Conservation (phyloP, 768 basidiomycete species). For the Heimioporus sp. region DNA sequence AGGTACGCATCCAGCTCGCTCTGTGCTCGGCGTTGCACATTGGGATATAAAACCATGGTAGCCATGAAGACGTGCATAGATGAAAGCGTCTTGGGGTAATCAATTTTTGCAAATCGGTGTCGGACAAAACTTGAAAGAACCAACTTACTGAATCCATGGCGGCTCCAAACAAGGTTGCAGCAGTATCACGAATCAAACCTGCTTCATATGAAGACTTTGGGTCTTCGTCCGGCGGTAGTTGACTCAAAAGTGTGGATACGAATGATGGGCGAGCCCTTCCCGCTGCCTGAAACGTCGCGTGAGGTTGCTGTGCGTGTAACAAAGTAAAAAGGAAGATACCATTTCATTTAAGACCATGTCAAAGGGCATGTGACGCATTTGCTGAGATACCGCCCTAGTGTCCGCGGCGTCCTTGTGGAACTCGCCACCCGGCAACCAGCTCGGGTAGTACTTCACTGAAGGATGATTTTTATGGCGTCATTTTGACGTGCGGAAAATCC, state of each 20-base stretch:
- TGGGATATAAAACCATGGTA: background rate
- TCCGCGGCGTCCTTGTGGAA: conserved; percentile 7
- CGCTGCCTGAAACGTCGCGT: background rate
- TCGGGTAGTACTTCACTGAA: conserved; percentile 8
- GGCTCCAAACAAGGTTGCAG: background rate
- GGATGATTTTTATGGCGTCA: background rate
- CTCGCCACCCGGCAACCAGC: conserved; percentile 9
- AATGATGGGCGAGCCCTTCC: background rate
- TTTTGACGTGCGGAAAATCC: background rate
- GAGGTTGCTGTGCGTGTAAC: background rate
- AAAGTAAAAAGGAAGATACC: background rate
- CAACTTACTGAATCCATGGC: background rate
- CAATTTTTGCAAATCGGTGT: background rate
- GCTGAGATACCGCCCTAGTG: background rate
- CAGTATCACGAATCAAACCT: background rate
- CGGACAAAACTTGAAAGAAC: background rate
- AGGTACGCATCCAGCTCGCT: background rate
- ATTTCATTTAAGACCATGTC: conserved; percentile 6
- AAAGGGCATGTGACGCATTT: conserved; percentile 2
- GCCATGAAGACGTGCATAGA: background rate
- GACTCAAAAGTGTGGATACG: background rate
- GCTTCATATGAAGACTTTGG: background rate
- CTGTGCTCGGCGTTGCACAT: background rate
- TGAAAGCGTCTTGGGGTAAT: background rate
- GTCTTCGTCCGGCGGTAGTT: background rate